These are phyloP conservation scores for Hordeum pubiflorum DNA, from an alignment of 202 grass and related monocot genomes.

Conservation along the genomic window DNA sequence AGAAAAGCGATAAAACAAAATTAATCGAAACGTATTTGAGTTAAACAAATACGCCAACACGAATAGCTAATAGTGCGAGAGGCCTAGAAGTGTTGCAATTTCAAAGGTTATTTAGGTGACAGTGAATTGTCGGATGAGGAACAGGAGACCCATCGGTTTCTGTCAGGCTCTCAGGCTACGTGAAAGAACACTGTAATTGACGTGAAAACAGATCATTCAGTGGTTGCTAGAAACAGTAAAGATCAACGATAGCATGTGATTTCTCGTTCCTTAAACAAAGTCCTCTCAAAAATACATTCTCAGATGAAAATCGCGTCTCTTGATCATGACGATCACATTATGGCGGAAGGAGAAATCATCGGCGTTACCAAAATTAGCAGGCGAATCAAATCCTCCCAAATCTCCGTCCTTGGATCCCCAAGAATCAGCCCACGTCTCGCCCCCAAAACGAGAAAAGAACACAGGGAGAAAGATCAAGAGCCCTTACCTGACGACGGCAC, in stretches of 20 bases:
- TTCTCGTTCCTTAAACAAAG: neutral
- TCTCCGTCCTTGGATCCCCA: neutral
- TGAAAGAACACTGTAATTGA: neutral
- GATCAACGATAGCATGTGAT: neutral
- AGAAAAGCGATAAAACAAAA: neutral
- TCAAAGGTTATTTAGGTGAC: neutral
- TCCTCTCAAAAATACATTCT: neutral
- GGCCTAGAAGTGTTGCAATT: neutral
- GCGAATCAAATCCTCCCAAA: neutral
- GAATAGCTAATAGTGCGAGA: neutral
- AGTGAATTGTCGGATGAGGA: neutral
- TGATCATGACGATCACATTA: neutral
- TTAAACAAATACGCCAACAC: neutral
- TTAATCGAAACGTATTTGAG: neutral
- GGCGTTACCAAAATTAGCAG: neutral
- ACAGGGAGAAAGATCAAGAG: neutral
- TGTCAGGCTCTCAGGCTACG: neutral
- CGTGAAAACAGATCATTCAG: neutral
- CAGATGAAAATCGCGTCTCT: neutral
- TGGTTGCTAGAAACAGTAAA: neutral
- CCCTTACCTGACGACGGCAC: constrained; percentile 40
- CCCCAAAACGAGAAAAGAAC: too few species aligned
- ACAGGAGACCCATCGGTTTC: neutral
- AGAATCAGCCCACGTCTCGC: neutral
- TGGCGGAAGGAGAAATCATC: neutral